Percentiles rank a stretch among this genome's conserved stretches.
Conservation (phyloP, 2,329 filamentous ascomycete species). For the Atkinsonella hypoxylon region DNA sequence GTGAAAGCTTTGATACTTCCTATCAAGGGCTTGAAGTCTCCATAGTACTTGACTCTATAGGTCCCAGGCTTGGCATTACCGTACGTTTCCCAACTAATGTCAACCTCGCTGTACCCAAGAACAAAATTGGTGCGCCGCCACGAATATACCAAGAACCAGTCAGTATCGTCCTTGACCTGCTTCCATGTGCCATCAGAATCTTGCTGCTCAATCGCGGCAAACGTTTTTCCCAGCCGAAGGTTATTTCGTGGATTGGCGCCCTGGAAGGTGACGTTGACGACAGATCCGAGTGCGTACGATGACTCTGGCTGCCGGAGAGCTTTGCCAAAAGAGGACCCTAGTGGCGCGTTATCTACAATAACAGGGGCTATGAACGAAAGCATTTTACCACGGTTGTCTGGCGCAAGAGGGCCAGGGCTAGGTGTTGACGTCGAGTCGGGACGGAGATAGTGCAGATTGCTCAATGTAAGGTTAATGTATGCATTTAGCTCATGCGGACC, state of each 20-base stretch:
- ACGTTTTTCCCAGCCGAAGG: slow-evolving; percentile 66
- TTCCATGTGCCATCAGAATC: slow-evolving; percentile 42
- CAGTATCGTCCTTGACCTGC: slow-evolving; percentile 56
- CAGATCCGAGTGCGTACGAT: slow-evolving; percentile 47
- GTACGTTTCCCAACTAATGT: slow-evolving; percentile 59
- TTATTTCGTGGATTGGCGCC: slow-evolving; percentile 88
- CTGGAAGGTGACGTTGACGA: slow-evolving; percentile 59
- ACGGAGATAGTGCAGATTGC: slow-evolving; percentile 33
- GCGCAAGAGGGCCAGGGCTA: slow-evolving; percentile 50
- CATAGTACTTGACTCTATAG: slow-evolving; percentile 75
- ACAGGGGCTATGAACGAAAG: slow-evolving; percentile 73
- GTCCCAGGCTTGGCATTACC: slow-evolving; percentile 44
- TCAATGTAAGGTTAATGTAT: slow-evolving; percentile 78
- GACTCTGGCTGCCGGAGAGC: slow-evolving; percentile 42
- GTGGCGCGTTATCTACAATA: slow-evolving; percentile 55
- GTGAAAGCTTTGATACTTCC: slow-evolving; percentile 28
- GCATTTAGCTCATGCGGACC: slow-evolving; percentile 73
- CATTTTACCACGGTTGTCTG: slow-evolving; percentile 65
- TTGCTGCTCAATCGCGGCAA: slow-evolving; percentile 60
- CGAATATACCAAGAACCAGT: slow-evolving; percentile 73
- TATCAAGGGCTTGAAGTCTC: slow-evolving; percentile 53
- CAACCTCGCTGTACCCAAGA: slow-evolving; percentile 66
- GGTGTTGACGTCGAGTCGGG: slow-evolving; percentile 26
- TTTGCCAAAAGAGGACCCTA: slow-evolving; percentile 59
- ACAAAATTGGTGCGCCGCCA: slow-evolving; percentile 65